These are phyloP conservation scores for Chenopodium album DNA, from an alignment of 148 eudicot species.

Conservation along the genomic window DNA sequence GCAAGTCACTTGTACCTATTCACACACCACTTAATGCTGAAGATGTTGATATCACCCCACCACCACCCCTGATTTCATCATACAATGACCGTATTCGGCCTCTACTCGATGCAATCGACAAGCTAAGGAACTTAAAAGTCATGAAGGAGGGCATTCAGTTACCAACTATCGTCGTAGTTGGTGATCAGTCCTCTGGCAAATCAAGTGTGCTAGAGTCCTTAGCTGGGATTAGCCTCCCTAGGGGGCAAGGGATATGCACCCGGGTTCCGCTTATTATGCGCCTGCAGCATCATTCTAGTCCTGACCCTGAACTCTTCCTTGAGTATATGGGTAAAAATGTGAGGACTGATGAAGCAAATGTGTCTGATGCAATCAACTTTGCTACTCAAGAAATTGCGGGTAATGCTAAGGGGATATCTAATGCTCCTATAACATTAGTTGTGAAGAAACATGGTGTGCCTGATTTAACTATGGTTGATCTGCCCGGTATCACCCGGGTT, in stretches of 20 bases:
- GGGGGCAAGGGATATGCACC: conserved; percentile 41
- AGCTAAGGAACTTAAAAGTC: conserved; percentile 34
- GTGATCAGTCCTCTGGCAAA: conserved; percentile 39
- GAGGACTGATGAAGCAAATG: conserved; percentile 25
- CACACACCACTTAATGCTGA: background rate
- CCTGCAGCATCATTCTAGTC: conserved; percentile 23
- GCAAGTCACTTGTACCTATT: no score
- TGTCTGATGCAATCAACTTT: conserved; percentile 28
- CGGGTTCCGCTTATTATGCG: conserved; percentile 39
- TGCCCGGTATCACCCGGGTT: conserved; percentile 51
- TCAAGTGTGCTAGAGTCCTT: conserved; percentile 37
- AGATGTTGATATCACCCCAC: background rate
- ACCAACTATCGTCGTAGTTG: conserved; percentile 37
- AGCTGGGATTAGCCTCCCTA: conserved; percentile 38
- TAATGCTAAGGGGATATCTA: conserved; percentile 26
- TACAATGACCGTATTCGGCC: conserved; percentile 37
- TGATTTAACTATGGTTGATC: conserved; percentile 53
- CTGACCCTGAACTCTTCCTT: conserved; percentile 15
- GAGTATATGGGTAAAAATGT: conserved; percentile 24
- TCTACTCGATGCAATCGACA: conserved; percentile 36
- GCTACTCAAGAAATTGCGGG: conserved; percentile 40
- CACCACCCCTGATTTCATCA: conserved; percentile 23
- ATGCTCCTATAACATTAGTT: conserved; percentile 21
- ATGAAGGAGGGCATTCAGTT: conserved; percentile 39
- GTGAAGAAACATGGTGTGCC: conserved; percentile 47